phyloP scores from a whole-genome alignment of 148 eudicot species.

The Rhododendron griersonianum region DNA sequence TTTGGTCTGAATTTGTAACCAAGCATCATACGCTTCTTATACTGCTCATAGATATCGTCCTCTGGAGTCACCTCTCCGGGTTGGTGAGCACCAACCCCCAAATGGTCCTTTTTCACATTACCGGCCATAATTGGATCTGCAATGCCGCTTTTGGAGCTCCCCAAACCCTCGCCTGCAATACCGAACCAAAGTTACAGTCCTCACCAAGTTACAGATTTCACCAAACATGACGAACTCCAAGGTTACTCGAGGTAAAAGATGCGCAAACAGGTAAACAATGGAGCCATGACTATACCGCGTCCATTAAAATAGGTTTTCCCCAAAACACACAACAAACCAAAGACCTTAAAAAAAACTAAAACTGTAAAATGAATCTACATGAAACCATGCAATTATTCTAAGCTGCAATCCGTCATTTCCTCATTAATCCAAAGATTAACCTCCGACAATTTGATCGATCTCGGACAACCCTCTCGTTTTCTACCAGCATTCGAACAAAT shows the following conservation, averaged over 20 bases:
- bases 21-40: slow-evolving; percentile 98
- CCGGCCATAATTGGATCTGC: slow-evolving; percentile 93
- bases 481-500: neutral
- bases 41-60: slow-evolving; percentile 96
- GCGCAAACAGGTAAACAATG: neutral
- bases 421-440: neutral
- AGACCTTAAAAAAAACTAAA: neutral
- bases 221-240: neutral
- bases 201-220: neutral
- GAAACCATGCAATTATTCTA: neutral
- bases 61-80: slow-evolving; percentile 95
- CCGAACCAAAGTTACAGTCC: neutral
- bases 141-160: slow-evolving; percentile 89
- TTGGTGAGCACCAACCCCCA: slow-evolving; percentile 92
- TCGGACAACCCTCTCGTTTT: neutral
- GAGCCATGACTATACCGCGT: neutral
- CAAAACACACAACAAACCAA: neutral
- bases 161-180: slow-evolving; percentile 82
- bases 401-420: neutral
- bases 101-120: slow-evolving; percentile 61
- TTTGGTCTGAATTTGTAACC: slow-evolving; percentile 90
- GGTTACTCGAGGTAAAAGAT: neutral
- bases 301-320: neutral
- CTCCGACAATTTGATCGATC: neutral
- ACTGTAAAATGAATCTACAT: neutral